Conservation (phyloP, 2,329 filamentous ascomycete species). For the Pseudocercospora pini-densiflorae region DNA sequence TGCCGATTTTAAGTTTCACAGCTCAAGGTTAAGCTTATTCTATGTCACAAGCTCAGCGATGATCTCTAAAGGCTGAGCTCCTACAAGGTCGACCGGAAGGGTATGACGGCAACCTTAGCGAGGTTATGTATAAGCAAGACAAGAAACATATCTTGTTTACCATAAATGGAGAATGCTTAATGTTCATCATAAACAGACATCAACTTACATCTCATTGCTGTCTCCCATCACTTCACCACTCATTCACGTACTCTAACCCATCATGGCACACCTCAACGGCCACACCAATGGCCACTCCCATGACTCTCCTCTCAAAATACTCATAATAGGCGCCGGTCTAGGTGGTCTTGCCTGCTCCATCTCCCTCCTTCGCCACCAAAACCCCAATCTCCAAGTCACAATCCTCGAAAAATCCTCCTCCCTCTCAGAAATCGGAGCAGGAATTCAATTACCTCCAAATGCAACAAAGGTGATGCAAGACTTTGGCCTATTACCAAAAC, state of each 20-base stretch:
- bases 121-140: neutral
- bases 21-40: neutral
- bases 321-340: conserved; percentile 42
- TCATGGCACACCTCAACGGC: neutral
- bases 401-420: conserved; percentile 45
- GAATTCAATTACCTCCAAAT: conserved; percentile 38
- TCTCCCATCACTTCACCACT: neutral
- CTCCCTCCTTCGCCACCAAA: conserved; percentile 36
- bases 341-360: conserved; percentile 49
- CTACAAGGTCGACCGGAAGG: neutral
- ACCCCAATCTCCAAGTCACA: conserved; percentile 33
- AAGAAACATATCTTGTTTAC: neutral
- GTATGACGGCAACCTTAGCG: neutral
- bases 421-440: conserved; percentile 42
- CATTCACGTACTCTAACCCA: neutral
- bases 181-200: neutral
- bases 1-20: neutral
- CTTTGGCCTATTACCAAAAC: conserved; percentile 6
- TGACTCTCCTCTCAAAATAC: neutral
- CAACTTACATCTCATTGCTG: neutral
- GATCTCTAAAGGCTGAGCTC: neutral
- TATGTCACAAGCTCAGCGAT: neutral
- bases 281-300: neutral
- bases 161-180: neutral
- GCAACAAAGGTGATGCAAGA: conserved; percentile 9